Percentiles rank a stretch among this genome's conserved stretches.
Evolutionary conservation across 768 basidiomycete genomes (phyloP).

Genomic region (Boletus sp.): DNA sequence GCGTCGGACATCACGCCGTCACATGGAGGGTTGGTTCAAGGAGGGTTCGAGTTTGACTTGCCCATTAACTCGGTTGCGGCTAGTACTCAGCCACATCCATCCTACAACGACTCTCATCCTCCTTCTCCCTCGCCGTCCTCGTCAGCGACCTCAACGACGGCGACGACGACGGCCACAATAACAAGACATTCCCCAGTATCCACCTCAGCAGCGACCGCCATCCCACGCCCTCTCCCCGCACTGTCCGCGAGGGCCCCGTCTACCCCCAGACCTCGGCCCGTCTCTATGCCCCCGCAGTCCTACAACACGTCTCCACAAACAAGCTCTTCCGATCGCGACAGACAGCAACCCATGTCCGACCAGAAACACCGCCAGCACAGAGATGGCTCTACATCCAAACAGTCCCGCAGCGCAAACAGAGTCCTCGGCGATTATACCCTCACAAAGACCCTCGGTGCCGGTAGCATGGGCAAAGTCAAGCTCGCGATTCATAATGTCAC

Average conservation of each 20-base stretch:
- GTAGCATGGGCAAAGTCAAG: constrained; percentile 99
- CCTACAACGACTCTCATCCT: constrained; percentile 11
- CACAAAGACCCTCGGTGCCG: constrained; percentile 94
- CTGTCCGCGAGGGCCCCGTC: constrained; percentile 20
- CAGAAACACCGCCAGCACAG: constrained; percentile 30
- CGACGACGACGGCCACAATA: constrained; percentile 14
- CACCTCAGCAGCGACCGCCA: constrained; percentile 25
- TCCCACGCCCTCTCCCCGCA: constrained; percentile 33
- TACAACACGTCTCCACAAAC: constrained; percentile 34
- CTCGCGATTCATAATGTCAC: constrained; percentile 85
- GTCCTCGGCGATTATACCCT: constrained; percentile 93
- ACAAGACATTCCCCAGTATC: not conserved
- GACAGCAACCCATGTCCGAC: constrained; percentile 27
- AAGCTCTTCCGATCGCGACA: constrained; percentile 32
- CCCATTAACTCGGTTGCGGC: constrained; percentile 36
- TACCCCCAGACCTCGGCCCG: constrained; percentile 50
- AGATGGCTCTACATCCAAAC: constrained; percentile 34
- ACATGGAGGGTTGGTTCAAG: constrained; percentile 48
- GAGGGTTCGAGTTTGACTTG: constrained; percentile 66
- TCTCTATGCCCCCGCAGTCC: constrained; percentile 73
- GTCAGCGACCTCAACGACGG: constrained; percentile 3
- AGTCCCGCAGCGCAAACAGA: constrained; percentile 39
- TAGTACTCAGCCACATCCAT: constrained; percentile 24
- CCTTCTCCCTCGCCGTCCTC: constrained; percentile 11
- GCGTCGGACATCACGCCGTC: constrained; percentile 43